Conservation (phyloP, 768 basidiomycete species). For the Austroboletus festivus region DNA sequence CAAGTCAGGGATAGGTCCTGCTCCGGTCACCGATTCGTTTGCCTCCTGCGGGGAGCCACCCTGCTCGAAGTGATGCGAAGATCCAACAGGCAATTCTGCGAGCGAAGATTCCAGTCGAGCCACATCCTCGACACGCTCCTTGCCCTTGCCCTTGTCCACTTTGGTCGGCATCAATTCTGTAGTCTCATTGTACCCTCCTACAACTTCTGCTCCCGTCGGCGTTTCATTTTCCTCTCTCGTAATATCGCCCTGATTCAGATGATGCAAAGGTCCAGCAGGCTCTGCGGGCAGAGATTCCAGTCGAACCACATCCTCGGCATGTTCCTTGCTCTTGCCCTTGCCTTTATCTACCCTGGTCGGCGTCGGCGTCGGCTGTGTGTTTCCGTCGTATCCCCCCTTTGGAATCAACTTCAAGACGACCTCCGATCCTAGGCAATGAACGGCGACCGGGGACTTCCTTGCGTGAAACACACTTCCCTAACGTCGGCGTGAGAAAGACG, state of each 20-base stretch:
- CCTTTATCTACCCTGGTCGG: background rate
- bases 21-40: no score
- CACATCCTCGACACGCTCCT: conserved; percentile 6
- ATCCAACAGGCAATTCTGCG: no score
- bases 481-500: conserved; percentile 1
- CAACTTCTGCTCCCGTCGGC: no score
- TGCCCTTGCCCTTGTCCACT: conserved; percentile 14
- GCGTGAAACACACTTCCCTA: conserved; percentile 28
- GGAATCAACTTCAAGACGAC: conserved; percentile 23
- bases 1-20: conserved; percentile 22
- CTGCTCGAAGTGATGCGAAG: no score
- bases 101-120: conserved; percentile 9
- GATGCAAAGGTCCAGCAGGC: no score
- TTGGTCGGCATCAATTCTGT: no score
- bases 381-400: conserved; percentile 22
- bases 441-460: conserved; percentile 14
- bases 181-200: no score
- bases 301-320: conserved; percentile 6
- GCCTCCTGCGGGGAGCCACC: no score
- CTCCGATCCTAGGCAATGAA: conserved; percentile 28
- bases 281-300: conserved; percentile 5
- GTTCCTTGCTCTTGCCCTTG: conserved; percentile 16
- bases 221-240: no score
- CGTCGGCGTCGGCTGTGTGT: background rate
- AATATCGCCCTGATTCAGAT: no score